These are phyloP conservation scores for Euphorbia peplus DNA, from an alignment of 345 rosid species.

Conservation along the genomic window DNA sequence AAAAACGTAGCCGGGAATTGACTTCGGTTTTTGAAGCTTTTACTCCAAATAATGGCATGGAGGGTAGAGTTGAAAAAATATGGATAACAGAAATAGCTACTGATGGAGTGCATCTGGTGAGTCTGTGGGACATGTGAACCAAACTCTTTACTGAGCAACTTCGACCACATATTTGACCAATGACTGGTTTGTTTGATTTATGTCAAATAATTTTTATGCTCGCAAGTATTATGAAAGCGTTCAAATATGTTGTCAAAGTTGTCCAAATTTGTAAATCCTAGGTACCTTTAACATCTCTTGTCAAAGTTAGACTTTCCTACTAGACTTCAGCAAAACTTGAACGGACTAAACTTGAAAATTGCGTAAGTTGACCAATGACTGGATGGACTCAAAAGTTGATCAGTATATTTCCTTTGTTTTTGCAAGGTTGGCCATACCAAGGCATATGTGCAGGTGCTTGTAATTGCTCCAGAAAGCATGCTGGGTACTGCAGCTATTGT, in stretches of 20 bases:
- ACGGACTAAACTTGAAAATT: too few species aligned
- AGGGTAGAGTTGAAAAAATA: constrained; percentile 77
- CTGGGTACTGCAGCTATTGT: constrained; percentile 71
- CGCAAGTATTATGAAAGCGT: too few species aligned
- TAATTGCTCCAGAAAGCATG: constrained; percentile 61
- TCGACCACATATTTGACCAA: too few species aligned
- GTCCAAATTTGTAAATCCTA: too few species aligned
- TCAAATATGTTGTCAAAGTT: too few species aligned
- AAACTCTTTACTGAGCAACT: neutral
- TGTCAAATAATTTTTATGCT: too few species aligned
- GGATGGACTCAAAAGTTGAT: too few species aligned
- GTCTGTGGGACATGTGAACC: constrained; percentile 2
- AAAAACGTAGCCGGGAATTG: constrained; percentile 88
- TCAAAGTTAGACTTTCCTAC: too few species aligned
- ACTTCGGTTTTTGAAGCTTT: constrained; percentile 86
- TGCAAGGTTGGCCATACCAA: constrained; percentile 93
- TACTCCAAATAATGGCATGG: constrained; percentile 78
- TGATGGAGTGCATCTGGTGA: constrained; percentile 85
- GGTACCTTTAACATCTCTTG: too few species aligned
- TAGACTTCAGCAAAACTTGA: too few species aligned
- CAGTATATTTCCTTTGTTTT: constrained; percentile 7
- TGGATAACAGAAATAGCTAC: constrained; percentile 92
- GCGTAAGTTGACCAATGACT: too few species aligned
- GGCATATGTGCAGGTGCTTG: constrained; percentile 78
- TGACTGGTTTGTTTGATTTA: too few species aligned